A percentile compares a stretch with the other conserved stretches of the same genome.
phyloP scores from a whole-genome alignment of 2,329 filamentous ascomycete genomes.

The Paracorniculantispora psalliotae region DNA sequence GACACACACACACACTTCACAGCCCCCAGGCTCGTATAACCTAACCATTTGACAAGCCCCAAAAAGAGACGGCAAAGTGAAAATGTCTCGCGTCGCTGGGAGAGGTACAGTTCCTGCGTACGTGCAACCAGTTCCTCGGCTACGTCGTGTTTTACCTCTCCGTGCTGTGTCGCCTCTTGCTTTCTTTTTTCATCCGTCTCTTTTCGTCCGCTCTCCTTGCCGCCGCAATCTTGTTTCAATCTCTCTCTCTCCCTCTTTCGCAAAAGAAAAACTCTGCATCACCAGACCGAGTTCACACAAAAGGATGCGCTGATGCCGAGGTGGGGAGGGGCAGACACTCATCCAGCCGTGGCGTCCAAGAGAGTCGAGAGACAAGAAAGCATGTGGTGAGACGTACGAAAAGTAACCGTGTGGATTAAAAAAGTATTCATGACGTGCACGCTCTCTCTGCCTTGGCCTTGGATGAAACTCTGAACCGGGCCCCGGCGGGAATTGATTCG shows the following conservation, averaged over 20 bases:
- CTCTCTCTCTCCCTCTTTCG: not conserved
- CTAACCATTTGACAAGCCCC: not conserved
- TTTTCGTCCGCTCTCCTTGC: not conserved
- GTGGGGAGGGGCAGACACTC: not conserved
- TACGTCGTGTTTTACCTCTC: not conserved
- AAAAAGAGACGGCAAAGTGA: too few species aligned
- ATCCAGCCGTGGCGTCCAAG: not conserved
- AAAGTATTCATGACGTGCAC: not conserved
- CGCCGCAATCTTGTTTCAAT: not conserved
- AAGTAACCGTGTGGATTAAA: not conserved
- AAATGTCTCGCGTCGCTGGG: not conserved
- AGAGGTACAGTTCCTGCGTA: not conserved
- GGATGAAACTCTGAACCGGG: slow-evolving; percentile 3
- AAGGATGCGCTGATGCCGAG: not conserved
- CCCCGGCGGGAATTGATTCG: slow-evolving; percentile 7
- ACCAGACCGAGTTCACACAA: not conserved
- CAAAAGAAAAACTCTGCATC: not conserved
- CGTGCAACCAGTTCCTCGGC: slow-evolving; percentile 5
- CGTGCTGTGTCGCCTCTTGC: not conserved
- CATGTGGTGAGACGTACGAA: not conserved
- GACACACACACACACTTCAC: not conserved
- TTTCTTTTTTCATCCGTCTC: not conserved
- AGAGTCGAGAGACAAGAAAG: not conserved
- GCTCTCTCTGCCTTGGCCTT: not conserved
- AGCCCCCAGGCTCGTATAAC: not conserved